Conservation (phyloP, 257 asterid genomes). For the Fraxinus americana region DNA sequence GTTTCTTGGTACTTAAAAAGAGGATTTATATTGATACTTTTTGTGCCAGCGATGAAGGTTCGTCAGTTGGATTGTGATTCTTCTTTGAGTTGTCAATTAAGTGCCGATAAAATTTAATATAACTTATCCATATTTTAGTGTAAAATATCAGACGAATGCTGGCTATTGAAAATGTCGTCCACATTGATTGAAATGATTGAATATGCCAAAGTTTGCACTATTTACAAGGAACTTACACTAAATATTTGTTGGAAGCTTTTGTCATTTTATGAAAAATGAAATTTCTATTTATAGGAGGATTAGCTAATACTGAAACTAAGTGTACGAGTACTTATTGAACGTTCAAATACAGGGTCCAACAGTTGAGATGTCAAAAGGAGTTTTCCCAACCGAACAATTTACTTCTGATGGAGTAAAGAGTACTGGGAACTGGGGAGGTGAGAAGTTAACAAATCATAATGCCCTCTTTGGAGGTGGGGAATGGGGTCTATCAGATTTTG, state of each 20-base stretch:
- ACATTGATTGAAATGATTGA: not conserved
- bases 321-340: too few relatives aligned
- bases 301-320: not conserved
- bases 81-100: not conserved
- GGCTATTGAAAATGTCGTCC: not conserved
- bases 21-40: not conserved
- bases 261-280: not conserved
- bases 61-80: not conserved
- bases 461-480: constrained; percentile 25
- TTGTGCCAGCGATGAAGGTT: too few relatives aligned
- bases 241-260: not conserved
- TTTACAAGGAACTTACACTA: not conserved
- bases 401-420: not conserved
- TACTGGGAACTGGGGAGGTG: not conserved
- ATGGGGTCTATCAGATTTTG: constrained; percentile 16
- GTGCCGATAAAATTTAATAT: not conserved
- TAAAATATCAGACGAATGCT: not conserved
- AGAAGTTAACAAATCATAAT: constrained; percentile 20
- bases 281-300: not conserved
- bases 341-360: not conserved
- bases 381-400: not conserved
- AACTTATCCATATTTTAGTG: not conserved
- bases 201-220: not conserved
- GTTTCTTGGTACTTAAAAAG: not conserved
- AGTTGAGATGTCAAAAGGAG: not conserved